Conservation (phyloP, 495 filamentous ascomycete species). For the Hyaloscypha variabilis region DNA sequence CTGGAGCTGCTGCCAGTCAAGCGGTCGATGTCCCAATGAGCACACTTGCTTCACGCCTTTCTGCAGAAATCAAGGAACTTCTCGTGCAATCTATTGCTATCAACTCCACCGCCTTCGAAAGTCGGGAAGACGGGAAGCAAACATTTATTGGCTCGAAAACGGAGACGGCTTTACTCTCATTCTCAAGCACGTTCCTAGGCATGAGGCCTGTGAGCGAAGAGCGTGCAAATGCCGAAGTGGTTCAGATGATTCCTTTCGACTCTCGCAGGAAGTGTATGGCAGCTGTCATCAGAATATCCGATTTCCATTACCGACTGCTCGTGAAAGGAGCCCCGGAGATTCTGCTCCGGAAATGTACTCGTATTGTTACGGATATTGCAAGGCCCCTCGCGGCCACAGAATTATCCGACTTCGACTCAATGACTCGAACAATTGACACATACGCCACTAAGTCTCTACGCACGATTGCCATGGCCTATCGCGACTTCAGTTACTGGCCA, state of each 20-base stretch:
- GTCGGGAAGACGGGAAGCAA: constrained; percentile 66
- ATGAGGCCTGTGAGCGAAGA: constrained; percentile 70
- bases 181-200: constrained; percentile 70
- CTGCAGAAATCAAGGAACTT: constrained; percentile 45
- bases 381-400: constrained; percentile 54
- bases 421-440: constrained; percentile 68
- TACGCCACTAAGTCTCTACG: constrained; percentile 83
- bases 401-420: constrained; percentile 56
- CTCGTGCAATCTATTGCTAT: constrained; percentile 73
- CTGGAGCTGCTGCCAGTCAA: constrained; percentile 52
- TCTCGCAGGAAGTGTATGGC: constrained; percentile 86
- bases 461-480: constrained; percentile 82
- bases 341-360: constrained; percentile 69
- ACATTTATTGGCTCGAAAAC: constrained; percentile 86
- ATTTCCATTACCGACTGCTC: constrained; percentile 66
- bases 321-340: constrained; percentile 88
- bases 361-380: constrained; percentile 63
- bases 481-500: constrained; percentile 74
- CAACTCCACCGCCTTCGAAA: constrained; percentile 87
- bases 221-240: constrained; percentile 64
- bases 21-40: constrained; percentile 61
- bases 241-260: constrained; percentile 81
- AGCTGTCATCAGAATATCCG: constrained; percentile 61
- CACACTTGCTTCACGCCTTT: constrained; percentile 46
- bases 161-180: constrained; percentile 75